Evolutionary conservation across 1,284 basidiomycete genomes (phyloP).

Genomic region (Cutaneotrichosporon cyanovorans): DNA sequence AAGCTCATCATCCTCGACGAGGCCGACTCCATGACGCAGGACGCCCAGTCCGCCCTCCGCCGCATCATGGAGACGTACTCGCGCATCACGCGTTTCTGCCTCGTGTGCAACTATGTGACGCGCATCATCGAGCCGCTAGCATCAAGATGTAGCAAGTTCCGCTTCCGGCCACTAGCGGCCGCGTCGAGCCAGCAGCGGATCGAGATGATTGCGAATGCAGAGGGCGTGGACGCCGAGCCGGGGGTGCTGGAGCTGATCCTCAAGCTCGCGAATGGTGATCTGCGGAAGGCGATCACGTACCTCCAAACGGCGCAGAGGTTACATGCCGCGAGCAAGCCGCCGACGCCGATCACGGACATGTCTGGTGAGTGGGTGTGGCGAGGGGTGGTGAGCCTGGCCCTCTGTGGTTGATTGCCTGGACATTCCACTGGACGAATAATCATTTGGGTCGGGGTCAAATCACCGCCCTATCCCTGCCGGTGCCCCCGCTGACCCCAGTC

Average conservation of each 20-base stretch:
- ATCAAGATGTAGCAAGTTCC: constrained; percentile 98
- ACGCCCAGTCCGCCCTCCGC: constrained; percentile 89
- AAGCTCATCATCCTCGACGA: constrained; percentile 99
- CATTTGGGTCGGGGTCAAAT: too few relatives aligned
- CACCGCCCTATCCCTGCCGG: not conserved
- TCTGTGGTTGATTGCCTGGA: too few relatives aligned
- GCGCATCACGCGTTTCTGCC: constrained; percentile 92
- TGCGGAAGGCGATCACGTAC: constrained; percentile 97
- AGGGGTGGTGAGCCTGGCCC: too few relatives aligned
- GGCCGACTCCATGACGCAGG: constrained; percentile 99
- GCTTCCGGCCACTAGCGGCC: constrained; percentile 86
- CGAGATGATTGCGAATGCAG: constrained; percentile 63
- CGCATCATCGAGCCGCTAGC: constrained; percentile 97
- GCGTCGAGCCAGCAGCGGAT: constrained; percentile 69
- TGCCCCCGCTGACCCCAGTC: constrained; percentile 47
- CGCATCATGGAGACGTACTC: constrained; percentile 99
- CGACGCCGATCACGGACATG: constrained; percentile 60
- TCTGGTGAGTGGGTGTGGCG: constrained; percentile 48
- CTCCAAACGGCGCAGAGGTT: constrained; percentile 90
- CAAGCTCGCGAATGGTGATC: constrained; percentile 70
- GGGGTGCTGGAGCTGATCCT: constrained; percentile 46
- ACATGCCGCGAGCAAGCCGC: constrained; percentile 59
- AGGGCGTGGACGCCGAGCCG: constrained; percentile 49
- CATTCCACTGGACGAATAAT: too few relatives aligned
- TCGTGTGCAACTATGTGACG: constrained; percentile 99